A percentile compares a stretch with the other conserved stretches of the same genome.
Evolutionary conservation across 257 asterid genomes (phyloP).

Genomic region (Solanum pimpinellifolium): DNA sequence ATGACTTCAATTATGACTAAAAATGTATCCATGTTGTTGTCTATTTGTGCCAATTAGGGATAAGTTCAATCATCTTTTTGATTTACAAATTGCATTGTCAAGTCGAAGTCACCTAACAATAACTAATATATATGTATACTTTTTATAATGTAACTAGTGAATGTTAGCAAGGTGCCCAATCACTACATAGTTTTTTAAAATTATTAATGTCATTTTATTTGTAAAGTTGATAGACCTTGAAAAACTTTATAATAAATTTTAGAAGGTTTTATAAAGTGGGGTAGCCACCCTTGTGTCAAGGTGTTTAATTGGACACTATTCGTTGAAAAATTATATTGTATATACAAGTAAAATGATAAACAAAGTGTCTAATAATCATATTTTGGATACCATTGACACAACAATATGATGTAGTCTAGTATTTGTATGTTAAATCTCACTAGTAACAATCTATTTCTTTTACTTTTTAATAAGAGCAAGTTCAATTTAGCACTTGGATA

Average conservation of each 20-base stretch:
- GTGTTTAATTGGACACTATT: too few species aligned
- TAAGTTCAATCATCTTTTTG: not conserved
- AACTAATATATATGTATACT: not conserved
- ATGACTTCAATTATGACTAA: not conserved
- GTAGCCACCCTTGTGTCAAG: too few species aligned
- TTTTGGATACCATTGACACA: too few species aligned
- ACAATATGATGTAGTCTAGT: too few species aligned
- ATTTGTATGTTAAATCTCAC: too few species aligned
- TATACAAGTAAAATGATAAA: too few species aligned
- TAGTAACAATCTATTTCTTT: too few species aligned
- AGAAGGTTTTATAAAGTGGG: not conserved
- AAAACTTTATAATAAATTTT: not conserved
- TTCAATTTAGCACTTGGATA: too few species aligned
- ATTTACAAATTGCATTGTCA: not conserved
- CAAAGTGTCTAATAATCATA: rapidly evolving
- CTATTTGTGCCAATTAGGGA: not conserved
- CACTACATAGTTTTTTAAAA: not conserved
- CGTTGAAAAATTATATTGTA: too few species aligned
- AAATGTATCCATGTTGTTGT: not conserved
- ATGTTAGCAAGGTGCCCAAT: not conserved
- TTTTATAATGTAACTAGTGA: not conserved
- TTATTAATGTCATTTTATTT: not conserved
- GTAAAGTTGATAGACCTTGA: not conserved
- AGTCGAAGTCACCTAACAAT: not conserved
- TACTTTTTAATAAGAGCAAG: too few species aligned